Base-by-base conservation (phyloP, 2,329 filamentous ascomycete genomes). In the Trichoderma harzianum region DNA sequence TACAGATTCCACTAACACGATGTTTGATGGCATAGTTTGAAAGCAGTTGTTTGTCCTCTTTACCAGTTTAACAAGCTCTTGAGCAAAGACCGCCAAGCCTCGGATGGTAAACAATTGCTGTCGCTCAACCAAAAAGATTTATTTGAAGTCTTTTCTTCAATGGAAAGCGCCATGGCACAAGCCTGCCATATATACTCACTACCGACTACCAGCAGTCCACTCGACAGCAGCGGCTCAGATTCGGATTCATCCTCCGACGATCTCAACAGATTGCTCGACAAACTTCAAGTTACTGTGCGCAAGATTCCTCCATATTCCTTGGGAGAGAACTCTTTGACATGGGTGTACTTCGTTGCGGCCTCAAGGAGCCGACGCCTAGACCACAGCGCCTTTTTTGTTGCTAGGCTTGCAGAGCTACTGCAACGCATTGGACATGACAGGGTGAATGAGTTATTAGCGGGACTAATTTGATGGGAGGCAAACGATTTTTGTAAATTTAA, bases 21-120 rank as follows among this genome's bases (percentile, higher is more conserved):
- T 7, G 10, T 39, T 43, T 8, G 3, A 14, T 8, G 24, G 21
- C 3, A 58, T 21, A 67, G 64, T 1, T 16, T 67, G 12, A 67
- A 67, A 67, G 51, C 64, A 28, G 53, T 67, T 4, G 64, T 67
- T n/a, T 67, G 64, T 24, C 64, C 64, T 34, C 34, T 67, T 30
- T 67, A 67, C 18, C 47, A 67, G 11, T 67, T 67, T 32, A 67
- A 67, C 32, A 24, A 67, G 32, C 51, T 67, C 1, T 7, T 67
- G 3, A 67, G 51, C 32, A 67, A 67, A 39, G 64, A 58, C 5
- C 4, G 30, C 16, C 32, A 21, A 24, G 51, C 16, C 2, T 21
- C 32, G 8, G 51, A 58, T 21, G 64, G 64, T 16, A 58, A 26
- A 28, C 64, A 67, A 30, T 1, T 18, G 2, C 11, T 67, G 32